Evolutionary conservation across 2,329 filamentous ascomycete species (phyloP).

Genomic region (Ceratocystis albifundus): DNA sequence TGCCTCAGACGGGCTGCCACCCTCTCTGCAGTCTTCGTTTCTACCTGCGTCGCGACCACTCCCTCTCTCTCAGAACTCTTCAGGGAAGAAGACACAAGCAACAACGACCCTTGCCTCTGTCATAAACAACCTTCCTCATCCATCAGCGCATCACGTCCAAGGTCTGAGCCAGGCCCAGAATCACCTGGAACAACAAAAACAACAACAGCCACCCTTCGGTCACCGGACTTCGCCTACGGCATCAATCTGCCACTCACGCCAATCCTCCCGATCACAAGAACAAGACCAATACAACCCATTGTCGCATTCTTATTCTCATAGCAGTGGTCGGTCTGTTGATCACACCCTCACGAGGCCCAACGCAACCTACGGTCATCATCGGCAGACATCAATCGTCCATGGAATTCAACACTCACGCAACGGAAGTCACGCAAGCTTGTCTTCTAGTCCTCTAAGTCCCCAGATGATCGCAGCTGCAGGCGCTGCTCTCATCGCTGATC

Average conservation of each 20-base stretch:
- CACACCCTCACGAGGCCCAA: constrained; percentile 38
- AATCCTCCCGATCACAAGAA: constrained; percentile 37
- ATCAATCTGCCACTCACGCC: constrained; percentile 42
- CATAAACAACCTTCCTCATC: constrained; percentile 5
- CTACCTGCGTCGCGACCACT: constrained; percentile 1
- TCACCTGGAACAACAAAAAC: not conserved
- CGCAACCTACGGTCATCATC: constrained; percentile 68
- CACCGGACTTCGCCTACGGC: constrained; percentile 26
- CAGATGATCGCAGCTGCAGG: constrained; percentile 67
- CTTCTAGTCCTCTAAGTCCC: constrained; percentile 75
- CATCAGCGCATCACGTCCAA: constrained; percentile 7
- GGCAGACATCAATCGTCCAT: constrained; percentile 94
- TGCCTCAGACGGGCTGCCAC: constrained; percentile 10
- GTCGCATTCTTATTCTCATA: constrained; percentile 26
- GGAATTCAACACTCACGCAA: constrained; percentile 87
- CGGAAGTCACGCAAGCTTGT: constrained; percentile 70
- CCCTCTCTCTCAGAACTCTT: constrained; percentile 6
- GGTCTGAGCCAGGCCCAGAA: constrained; percentile 8
- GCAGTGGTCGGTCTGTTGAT: constrained; percentile 33
- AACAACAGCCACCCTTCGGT: not conserved
- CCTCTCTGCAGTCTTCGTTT: constrained; percentile 14
- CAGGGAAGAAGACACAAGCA: not conserved
- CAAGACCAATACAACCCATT: constrained; percentile 38
- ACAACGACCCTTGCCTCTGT: not conserved
- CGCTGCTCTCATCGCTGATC: constrained; percentile 42